These are phyloP conservation scores for Aspergillus conjunctus DNA, from an alignment of 495 filamentous ascomycete species.

Conservation along the genomic window DNA sequence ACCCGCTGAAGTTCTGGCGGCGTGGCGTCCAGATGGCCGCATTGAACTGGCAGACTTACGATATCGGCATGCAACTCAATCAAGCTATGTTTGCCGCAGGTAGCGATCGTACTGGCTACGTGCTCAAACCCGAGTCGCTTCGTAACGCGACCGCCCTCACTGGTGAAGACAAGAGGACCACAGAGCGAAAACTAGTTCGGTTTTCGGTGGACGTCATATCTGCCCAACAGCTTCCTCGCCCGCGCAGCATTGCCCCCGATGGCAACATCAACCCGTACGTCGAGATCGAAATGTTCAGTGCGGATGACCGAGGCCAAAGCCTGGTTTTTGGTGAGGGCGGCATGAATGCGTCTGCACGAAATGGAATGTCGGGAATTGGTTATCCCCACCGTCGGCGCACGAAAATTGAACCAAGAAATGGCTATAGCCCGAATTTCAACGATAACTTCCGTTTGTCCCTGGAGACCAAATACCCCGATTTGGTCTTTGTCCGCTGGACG, in stretches of 20 bases:
- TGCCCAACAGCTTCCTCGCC: slow-evolving; percentile 89
- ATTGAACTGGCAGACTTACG: slow-evolving; percentile 98
- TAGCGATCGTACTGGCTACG: slow-evolving; percentile 83
- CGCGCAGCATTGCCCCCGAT: slow-evolving; percentile 65
- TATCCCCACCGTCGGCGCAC: slow-evolving; percentile 79
- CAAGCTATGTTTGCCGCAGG: slow-evolving; percentile 98
- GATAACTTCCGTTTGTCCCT: slow-evolving; percentile 73
- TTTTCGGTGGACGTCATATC: slow-evolving; percentile 90
- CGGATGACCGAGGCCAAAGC: slow-evolving; percentile 80
- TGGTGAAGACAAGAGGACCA: slow-evolving; percentile 40
- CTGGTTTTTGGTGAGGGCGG: slow-evolving; percentile 66
- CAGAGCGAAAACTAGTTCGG: slow-evolving; percentile 71
- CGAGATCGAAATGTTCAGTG: slow-evolving; percentile 90
- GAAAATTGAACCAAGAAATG: slow-evolving; percentile 77
- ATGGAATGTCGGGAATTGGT: slow-evolving; percentile 69
- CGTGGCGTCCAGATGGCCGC: slow-evolving; percentile 96
- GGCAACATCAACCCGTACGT: slow-evolving; percentile 87
- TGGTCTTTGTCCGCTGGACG: slow-evolving; percentile 93
- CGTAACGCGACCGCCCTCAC: slow-evolving; percentile 55
- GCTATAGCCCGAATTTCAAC: slow-evolving; percentile 86
- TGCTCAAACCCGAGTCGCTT: slow-evolving; percentile 86
- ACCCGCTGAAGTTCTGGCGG: slow-evolving; percentile 89
- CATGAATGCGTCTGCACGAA: slow-evolving; percentile 67
- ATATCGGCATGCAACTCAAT: slow-evolving; percentile 91
- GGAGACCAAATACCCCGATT: slow-evolving; percentile 85